phyloP scores from a whole-genome alignment of 495 filamentous ascomycete genomes.

The Penicillium roqueforti region DNA sequence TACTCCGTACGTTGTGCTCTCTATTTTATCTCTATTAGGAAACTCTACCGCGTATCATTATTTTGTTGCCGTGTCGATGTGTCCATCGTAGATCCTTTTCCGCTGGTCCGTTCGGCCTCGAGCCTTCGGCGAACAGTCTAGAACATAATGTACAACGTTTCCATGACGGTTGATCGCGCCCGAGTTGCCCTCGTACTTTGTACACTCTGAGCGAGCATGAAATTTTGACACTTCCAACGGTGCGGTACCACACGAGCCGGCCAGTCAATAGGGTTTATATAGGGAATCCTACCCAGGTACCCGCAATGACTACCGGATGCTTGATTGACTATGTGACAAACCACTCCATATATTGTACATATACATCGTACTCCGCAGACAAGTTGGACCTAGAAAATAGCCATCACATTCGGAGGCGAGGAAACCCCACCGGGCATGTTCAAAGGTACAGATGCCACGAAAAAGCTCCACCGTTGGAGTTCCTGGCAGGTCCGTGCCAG shows the following conservation, averaged over 20 bases:
- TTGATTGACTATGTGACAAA: too few species aligned
- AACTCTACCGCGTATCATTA: slow-evolving; percentile 5
- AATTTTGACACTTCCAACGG: not conserved
- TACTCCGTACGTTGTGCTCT: too few species aligned
- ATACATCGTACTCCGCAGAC: not conserved
- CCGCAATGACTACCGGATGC: not conserved
- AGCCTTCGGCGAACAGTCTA: not conserved
- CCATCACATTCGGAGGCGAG: slow-evolving; percentile 45
- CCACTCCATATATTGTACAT: not conserved
- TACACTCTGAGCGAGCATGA: too few species aligned
- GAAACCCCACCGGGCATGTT: slow-evolving; percentile 52
- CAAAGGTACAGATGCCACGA: slow-evolving; percentile 49
- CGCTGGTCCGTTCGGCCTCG: not conserved
- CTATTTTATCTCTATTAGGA: not conserved
- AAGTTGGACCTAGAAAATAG: slow-evolving; percentile 35
- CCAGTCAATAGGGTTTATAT: not conserved
- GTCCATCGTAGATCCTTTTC: not conserved
- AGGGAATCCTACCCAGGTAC: not conserved
- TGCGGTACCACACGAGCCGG: not conserved
- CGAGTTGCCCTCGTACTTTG: not conserved
- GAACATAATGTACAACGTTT: not conserved
- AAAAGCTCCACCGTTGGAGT: slow-evolving; percentile 50
- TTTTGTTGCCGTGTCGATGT: not conserved
- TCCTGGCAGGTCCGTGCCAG: slow-evolving; percentile 42
- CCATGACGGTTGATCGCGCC: not conserved